phyloP scores from a whole-genome alignment of 371 early-diverging fungal genomes.

The Lichtheimia hyalospora region DNA sequence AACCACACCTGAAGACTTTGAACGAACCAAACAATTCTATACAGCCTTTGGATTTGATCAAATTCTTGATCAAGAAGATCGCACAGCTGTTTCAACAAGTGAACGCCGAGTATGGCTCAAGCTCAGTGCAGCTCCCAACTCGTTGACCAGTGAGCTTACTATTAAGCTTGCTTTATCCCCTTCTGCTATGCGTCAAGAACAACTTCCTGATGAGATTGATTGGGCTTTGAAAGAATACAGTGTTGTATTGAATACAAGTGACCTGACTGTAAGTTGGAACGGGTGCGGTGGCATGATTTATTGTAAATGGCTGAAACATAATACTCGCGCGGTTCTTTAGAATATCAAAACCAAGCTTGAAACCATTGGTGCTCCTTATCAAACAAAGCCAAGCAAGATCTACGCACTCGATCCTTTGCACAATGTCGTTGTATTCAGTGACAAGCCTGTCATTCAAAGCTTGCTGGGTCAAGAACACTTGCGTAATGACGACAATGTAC shows the following conservation, averaged over 20 bases:
- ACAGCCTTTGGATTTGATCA: slow-evolving; percentile 54
- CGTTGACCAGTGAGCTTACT: slow-evolving; percentile 23
- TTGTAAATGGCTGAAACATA: neutral
- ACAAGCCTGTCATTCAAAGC: slow-evolving; percentile 48
- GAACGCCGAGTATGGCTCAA: slow-evolving; percentile 46
- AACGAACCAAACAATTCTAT: slow-evolving; percentile 55
- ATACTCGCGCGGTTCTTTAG: slow-evolving; percentile 11
- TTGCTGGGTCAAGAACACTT: slow-evolving; percentile 4
- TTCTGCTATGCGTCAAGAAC: slow-evolving; percentile 25
- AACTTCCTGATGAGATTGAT: slow-evolving; percentile 26
- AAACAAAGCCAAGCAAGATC: slow-evolving; percentile 30
- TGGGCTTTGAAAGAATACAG: slow-evolving; percentile 35
- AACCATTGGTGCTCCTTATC: slow-evolving; percentile 24
- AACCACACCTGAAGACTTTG: slow-evolving; percentile 27
- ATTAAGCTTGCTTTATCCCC: slow-evolving; percentile 40
- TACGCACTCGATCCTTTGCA: slow-evolving; percentile 77
- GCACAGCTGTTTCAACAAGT: slow-evolving; percentile 6
- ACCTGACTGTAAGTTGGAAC: slow-evolving; percentile 32
- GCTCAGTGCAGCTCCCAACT: slow-evolving; percentile 24
- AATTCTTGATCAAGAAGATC: slow-evolving; percentile 10
- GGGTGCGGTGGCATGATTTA: slow-evolving; percentile 40
- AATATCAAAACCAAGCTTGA: slow-evolving; percentile 37
- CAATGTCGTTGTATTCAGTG: slow-evolving; percentile 71
- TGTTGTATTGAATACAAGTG: slow-evolving; percentile 28
- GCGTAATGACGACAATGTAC: too few species aligned